Conservation (phyloP, 2,329 filamentous ascomycete genomes). For the Pseudogymnoascus sp. region DNA sequence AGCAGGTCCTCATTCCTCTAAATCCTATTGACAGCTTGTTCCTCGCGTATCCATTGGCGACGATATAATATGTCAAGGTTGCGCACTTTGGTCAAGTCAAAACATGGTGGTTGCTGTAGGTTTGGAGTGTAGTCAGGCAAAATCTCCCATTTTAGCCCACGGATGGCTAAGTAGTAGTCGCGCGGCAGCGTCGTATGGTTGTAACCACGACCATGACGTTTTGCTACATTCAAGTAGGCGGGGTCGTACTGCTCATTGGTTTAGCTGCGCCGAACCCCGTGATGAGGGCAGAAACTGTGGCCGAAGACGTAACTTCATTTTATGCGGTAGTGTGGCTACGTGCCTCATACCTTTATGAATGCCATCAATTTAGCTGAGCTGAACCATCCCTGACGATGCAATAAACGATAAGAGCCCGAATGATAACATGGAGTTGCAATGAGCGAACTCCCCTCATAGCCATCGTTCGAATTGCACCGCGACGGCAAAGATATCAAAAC, state of each 20-base stretch:
- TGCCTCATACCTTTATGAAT: constrained; percentile 2
- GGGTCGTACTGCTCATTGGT: neutral
- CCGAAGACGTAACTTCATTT: neutral
- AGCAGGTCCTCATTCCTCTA: too few species aligned
- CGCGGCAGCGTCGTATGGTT: too few species aligned
- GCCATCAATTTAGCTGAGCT: constrained; percentile 10
- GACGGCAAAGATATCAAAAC: constrained; percentile 14
- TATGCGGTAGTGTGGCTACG: neutral
- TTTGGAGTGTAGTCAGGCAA: too few species aligned
- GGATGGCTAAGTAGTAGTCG: too few species aligned
- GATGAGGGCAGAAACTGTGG: neutral
- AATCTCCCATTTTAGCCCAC: too few species aligned
- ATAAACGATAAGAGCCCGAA: constrained; percentile 5
- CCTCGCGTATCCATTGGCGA: too few species aligned
- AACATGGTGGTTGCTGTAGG: too few species aligned
- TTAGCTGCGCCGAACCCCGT: neutral
- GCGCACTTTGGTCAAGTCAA: too few species aligned
- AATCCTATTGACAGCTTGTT: too few species aligned
- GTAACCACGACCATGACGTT: too few species aligned
- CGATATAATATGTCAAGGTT: too few species aligned
- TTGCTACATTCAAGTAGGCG: too few species aligned
- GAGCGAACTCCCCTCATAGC: constrained; percentile 14
- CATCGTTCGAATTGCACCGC: constrained; percentile 11
- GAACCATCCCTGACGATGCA: constrained; percentile 7
- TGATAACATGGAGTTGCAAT: constrained; percentile 12